Percentiles rank a stretch among this genome's conserved stretches.
Conservation (phyloP, 2,329 filamentous ascomycete genomes). For the Blumeria graminis region DNA sequence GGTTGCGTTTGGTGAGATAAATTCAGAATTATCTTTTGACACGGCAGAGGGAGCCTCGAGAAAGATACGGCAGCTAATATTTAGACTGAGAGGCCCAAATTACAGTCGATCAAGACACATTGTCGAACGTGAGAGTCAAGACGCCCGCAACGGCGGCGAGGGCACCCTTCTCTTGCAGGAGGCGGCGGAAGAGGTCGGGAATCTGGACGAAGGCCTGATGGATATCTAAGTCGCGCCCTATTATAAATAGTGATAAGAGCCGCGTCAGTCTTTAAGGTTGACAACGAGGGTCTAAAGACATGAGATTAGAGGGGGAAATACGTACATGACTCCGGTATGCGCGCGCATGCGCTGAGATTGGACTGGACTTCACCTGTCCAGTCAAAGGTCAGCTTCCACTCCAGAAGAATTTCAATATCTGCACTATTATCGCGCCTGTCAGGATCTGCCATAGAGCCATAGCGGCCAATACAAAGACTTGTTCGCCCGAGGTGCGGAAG, state of each 20-base stretch:
- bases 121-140: slow-evolving; percentile 23
- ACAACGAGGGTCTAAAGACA: neutral
- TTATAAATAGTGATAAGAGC: neutral
- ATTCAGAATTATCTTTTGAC: too few relatives aligned
- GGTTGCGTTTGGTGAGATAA: too few relatives aligned
- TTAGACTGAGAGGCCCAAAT: too few relatives aligned
- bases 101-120: neutral
- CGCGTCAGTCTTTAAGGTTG: neutral
- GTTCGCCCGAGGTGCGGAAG: slow-evolving; percentile 28
- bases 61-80: too few relatives aligned
- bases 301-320: slow-evolving; percentile 7
- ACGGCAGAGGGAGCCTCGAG: too few relatives aligned
- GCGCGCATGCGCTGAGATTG: slow-evolving; percentile 27
- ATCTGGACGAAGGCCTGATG: slow-evolving; percentile 31
- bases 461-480: slow-evolving; percentile 5
- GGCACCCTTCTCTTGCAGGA: slow-evolving; percentile 30
- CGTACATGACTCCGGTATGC: slow-evolving; percentile 39
- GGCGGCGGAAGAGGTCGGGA: slow-evolving; percentile 32
- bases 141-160: slow-evolving; percentile 34
- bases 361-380: slow-evolving; percentile 50
- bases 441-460: neutral
- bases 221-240: slow-evolving; percentile 33
- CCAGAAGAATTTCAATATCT: slow-evolving; percentile 20
- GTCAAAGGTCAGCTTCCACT: slow-evolving; percentile 42
- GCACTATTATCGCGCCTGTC: slow-evolving; percentile 14